phyloP scores from a whole-genome alignment of 75 land plant genomes.

The Ceratopteris richardii region DNA sequence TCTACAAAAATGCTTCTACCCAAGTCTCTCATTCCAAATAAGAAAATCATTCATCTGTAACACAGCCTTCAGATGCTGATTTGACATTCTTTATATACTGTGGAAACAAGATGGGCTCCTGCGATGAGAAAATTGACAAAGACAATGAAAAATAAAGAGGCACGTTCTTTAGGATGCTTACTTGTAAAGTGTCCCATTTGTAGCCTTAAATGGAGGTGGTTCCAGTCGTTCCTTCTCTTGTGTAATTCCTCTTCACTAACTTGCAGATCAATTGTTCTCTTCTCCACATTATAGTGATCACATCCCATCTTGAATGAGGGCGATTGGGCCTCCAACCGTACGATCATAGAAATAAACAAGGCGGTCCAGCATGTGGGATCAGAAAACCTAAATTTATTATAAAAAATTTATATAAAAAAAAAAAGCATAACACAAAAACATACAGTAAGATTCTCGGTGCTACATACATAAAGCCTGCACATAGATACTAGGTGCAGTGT shows the following conservation, averaged over 20 bases:
- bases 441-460: too few relatives aligned
- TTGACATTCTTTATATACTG: conserved; percentile 93
- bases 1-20: neutral
- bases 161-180: conserved; percentile 5
- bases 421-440: neutral
- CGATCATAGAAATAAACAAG: conserved; percentile 9
- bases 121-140: conserved; percentile 7
- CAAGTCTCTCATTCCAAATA: neutral
- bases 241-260: conserved; percentile 56
- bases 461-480: too few relatives aligned
- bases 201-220: conserved; percentile 68
- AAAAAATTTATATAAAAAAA: neutral
- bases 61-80: conserved; percentile 82
- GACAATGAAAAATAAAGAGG: neutral
- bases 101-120: neutral
- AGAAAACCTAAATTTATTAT: neutral
- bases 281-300: conserved; percentile 75
- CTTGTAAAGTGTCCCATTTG: conserved; percentile 76
- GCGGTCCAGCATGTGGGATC: neutral
- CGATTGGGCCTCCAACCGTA: conserved; percentile 99
- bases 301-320: conserved; percentile 61
- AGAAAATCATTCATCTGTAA: conserved; percentile 65
- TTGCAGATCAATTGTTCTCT: conserved; percentile 58
- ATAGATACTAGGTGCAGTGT: too few relatives aligned
- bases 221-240: conserved; percentile 61